These are phyloP conservation scores for Bipolaris bicolor DNA, from an alignment of 2,329 filamentous ascomycete genomes.

Conservation along the genomic window DNA sequence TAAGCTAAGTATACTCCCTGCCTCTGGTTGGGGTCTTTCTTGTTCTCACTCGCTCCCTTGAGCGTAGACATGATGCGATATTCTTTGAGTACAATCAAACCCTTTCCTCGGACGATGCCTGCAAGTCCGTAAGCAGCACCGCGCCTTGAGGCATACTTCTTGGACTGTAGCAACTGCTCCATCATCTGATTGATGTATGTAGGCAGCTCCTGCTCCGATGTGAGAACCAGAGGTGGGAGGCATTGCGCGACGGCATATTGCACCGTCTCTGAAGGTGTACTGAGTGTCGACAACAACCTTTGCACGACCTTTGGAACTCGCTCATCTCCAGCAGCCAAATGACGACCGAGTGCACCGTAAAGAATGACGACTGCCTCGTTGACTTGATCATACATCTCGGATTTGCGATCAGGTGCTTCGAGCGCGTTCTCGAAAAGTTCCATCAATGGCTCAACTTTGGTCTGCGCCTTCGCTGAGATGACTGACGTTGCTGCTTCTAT, in stretches of 20 bases:
- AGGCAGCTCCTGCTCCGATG: constrained; percentile 76
- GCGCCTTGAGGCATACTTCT: constrained; percentile 89
- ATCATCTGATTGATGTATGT: constrained; percentile 82
- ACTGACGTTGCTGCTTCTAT: constrained; percentile 84
- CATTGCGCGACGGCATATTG: constrained; percentile 97
- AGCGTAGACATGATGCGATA: constrained; percentile 85
- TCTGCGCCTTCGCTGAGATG: constrained; percentile 80
- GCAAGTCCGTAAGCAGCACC: constrained; percentile 95
- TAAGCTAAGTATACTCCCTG: constrained; percentile 90
- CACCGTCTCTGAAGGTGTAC: constrained; percentile 93
- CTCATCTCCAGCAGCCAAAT: constrained; percentile 81
- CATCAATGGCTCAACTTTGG: constrained; percentile 88
- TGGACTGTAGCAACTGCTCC: constrained; percentile 81
- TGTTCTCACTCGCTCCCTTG: constrained; percentile 86
- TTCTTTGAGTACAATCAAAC: constrained; percentile 80
- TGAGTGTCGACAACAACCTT: constrained; percentile 82
- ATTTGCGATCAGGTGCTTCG: constrained; percentile 82
- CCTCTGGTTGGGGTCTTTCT: constrained; percentile 86
- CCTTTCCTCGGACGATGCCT: constrained; percentile 86
- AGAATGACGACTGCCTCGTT: constrained; percentile 98
- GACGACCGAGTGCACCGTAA: constrained; percentile 90
- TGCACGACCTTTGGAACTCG: constrained; percentile 89
- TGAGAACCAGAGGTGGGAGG: constrained; percentile 84
- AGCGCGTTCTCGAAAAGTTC: constrained; percentile 85
- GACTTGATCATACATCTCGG: constrained; percentile 81